Base-by-base conservation (phyloP, 805 yeast genomes). In the Saturnispora besseyi region DNA sequence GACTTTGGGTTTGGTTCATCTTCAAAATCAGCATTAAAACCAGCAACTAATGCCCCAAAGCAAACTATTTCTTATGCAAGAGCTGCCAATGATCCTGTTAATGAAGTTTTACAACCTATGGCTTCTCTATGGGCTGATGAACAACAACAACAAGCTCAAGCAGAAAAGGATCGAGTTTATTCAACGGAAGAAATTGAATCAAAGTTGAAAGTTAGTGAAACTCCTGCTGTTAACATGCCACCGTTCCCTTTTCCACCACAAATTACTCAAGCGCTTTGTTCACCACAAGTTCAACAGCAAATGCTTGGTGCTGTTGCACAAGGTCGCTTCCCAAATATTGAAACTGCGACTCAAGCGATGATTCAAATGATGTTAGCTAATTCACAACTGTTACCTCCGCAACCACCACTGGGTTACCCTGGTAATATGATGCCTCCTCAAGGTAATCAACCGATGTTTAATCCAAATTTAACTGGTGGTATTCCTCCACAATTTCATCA, bases 171-270 rank as follows among this genome's bases (percentile, higher is more conserved):
- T 57, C 76, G 75, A 57, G 74, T 83, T 22, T 66, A 85, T 57
- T 84, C 96, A 10, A 71, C 87, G 63, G 91, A 85, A 62, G 95
- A 89, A 58, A 77, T 89, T 55, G 96, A 89, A 67, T 87, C 95
- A 8, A 87, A 81, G 59, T 71, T 83, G 62, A 70, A 81, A 52
- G 75, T 69, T 5, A 36, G 11, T 50, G 59, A 55, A 8, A 56
- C 50, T 37, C 45, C 68, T 46, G 66, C 53, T 49, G 52, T 36
- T 18, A 51, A 7, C 62, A 51, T 34, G 49, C 55, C 62, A 50
- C 52, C 51, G 10, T 56, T 56, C 44, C 62, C 54, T 48, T 42
- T 62, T 43, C 64, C 62, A 13, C 66, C 62, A 29, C 50, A 50
- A 18, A 40, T 54, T 21, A n/a, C 53, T 11, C 57, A 54, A 34